These are phyloP conservation scores for Phoenix roebelenii DNA, from an alignment of 176 grass and related monocot species.

Conservation along the genomic window DNA sequence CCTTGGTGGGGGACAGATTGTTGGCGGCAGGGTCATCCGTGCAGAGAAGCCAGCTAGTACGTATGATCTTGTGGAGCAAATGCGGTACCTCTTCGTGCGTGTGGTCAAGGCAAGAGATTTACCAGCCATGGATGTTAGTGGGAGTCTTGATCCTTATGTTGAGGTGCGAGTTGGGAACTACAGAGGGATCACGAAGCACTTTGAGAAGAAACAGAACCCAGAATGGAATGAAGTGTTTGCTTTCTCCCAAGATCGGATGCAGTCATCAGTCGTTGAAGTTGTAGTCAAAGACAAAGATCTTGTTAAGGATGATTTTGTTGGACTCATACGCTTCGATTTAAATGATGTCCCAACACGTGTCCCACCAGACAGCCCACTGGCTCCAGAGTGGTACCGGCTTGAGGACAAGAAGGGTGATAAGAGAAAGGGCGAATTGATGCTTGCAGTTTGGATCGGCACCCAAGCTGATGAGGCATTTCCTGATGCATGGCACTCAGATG, in stretches of 20 bases:
- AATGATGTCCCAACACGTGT: slow-evolving; percentile 84
- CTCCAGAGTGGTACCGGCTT: slow-evolving; percentile 94
- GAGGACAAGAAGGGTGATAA: slow-evolving; percentile 62
- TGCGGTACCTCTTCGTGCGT: slow-evolving; percentile 94
- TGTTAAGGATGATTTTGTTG: slow-evolving; percentile 86
- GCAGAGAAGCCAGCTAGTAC: slow-evolving; percentile 74
- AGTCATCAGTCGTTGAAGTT: slow-evolving; percentile 80
- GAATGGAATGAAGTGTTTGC: slow-evolving; percentile 99
- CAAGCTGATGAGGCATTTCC: slow-evolving; percentile 96
- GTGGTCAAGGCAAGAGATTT: slow-evolving; percentile 89
- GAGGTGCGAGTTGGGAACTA: slow-evolving; percentile 93
- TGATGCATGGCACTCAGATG: slow-evolving; percentile 91
- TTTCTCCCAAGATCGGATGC: slow-evolving; percentile 83
- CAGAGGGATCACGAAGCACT: slow-evolving; percentile 75
- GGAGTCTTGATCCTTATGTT: slow-evolving; percentile 91
- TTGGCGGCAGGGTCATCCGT: slow-evolving; percentile 80
- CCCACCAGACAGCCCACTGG: slow-evolving; percentile 84
- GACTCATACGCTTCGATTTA: slow-evolving; percentile 75
- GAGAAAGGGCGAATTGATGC: slow-evolving; percentile 85
- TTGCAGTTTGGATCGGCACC: slow-evolving; percentile 96
- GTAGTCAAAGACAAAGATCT: slow-evolving; percentile 85
- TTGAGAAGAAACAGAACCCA: slow-evolving; percentile 82
- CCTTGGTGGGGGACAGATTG: slow-evolving; percentile 85
- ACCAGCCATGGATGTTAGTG: slow-evolving; percentile 70
- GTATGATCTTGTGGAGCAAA: slow-evolving; percentile 91